A percentile compares a stretch with the other conserved stretches of the same genome.
These are phyloP conservation scores for Cornus controversa DNA, from an alignment of 148 eudicot species.

Conservation along the genomic window DNA sequence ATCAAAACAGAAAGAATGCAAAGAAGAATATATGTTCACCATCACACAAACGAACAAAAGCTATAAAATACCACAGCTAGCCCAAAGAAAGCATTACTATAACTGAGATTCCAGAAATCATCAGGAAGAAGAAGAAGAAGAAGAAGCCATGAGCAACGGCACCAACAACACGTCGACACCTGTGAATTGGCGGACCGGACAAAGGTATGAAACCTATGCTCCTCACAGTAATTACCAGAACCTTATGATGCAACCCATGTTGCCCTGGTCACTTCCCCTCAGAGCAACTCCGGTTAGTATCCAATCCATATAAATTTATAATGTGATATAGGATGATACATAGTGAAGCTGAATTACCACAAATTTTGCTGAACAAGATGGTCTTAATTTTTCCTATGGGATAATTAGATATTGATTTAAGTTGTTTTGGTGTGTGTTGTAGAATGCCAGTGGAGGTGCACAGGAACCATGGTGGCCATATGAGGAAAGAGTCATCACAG, in stretches of 20 bases:
- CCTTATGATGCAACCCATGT: too few species aligned
- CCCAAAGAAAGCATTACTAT: background rate
- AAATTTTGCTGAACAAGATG: background rate
- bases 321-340: too few species aligned
- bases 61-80: background rate
- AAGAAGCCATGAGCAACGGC: background rate
- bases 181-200: background rate
- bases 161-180: background rate
- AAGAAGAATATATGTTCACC: background rate
- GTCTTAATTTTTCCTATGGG: background rate
- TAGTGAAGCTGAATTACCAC: background rate
- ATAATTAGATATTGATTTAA: background rate
- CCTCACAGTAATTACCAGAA: background rate
- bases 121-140: background rate
- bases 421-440: background rate
- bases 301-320: too few species aligned
- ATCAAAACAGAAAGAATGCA: background rate
- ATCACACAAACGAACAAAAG: background rate
- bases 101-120: background rate
- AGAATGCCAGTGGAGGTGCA: conserved; percentile 15
- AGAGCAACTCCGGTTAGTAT: background rate
- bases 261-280: background rate
- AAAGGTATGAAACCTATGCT: background rate
- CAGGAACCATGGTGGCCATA: background rate
- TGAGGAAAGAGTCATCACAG: background rate